Conservation (phyloP, 768 basidiomycete species). For the Trametes meyenii region DNA sequence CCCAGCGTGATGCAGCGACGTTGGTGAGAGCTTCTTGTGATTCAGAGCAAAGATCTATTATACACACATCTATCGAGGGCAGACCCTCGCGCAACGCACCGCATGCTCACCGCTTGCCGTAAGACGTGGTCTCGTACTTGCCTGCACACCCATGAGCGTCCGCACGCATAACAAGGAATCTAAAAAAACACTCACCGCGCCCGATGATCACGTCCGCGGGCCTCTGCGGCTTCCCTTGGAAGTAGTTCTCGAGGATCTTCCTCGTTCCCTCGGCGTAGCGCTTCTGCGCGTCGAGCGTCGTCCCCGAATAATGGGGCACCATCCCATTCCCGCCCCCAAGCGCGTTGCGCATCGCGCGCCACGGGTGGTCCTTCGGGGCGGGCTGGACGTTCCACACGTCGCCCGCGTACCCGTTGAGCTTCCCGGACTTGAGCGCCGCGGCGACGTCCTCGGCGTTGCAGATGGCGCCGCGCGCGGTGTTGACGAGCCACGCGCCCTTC, state of each 20-base stretch:
- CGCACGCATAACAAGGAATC: no score
- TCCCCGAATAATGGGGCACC: slow-evolving; percentile 86
- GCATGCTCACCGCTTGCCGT: slow-evolving; percentile 16
- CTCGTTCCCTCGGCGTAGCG: slow-evolving; percentile 79
- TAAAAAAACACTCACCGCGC: slow-evolving; percentile 27
- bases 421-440: slow-evolving; percentile 73
- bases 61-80: no score
- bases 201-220: slow-evolving; percentile 82
- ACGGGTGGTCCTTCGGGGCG: slow-evolving; percentile 82
- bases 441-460: slow-evolving; percentile 83
- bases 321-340: slow-evolving; percentile 88
- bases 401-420: slow-evolving; percentile 56
- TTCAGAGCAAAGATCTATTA: no score
- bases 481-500: slow-evolving; percentile 89
- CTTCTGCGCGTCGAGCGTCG: slow-evolving; percentile 85
- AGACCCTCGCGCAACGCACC: no score
- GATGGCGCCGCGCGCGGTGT: slow-evolving; percentile 92
- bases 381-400: slow-evolving; percentile 92
- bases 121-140: slow-evolving; percentile 47
- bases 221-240: slow-evolving; percentile 65
- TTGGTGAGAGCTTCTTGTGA: no score
- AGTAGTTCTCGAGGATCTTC: slow-evolving; percentile 73
- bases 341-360: slow-evolving; percentile 81
- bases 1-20: no score
- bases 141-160: slow-evolving; percentile 2